Evolutionary conservation across 192 early-diverging fungal species (phyloP).

Genomic region (Gigaspora rosea): DNA sequence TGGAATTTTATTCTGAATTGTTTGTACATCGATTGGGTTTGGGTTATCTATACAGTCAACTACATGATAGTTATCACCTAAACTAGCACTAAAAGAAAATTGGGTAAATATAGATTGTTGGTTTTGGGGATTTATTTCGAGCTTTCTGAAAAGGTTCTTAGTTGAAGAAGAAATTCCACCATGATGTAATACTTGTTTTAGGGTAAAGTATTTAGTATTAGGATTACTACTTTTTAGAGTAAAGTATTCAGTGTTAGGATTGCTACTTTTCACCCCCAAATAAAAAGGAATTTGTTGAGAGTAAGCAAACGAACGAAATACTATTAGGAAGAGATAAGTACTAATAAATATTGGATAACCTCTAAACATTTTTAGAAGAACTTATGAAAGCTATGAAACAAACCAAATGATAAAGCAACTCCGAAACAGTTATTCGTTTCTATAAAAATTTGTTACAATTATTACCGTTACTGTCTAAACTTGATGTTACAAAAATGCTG

Average conservation of each 20-base stretch:
- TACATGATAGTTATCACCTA: neutral
- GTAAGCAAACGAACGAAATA: too few species aligned
- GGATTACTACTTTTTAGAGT: neutral
- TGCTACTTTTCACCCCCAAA: too few species aligned
- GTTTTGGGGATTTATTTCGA: neutral
- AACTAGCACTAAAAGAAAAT: neutral
- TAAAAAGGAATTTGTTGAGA: too few species aligned
- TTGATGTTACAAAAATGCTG: too few species aligned
- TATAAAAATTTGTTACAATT: too few species aligned
- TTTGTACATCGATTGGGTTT: neutral
- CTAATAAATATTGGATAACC: too few species aligned
- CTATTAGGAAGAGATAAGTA: too few species aligned
- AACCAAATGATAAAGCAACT: too few species aligned
- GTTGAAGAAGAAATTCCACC: neutral
- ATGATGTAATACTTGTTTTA: conserved; percentile 7
- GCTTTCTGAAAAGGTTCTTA: neutral
- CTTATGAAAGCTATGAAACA: too few species aligned
- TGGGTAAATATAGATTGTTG: neutral
- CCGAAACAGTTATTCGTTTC: too few species aligned
- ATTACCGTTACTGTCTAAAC: too few species aligned
- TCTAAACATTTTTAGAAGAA: too few species aligned
- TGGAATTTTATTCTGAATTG: conserved; percentile 48
- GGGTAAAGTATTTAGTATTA: neutral
- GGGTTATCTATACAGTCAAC: neutral
- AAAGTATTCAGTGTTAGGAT: neutral